phyloP scores from a whole-genome alignment of 1,284 basidiomycete genomes.

The Papiliotrema flavescens region DNA sequence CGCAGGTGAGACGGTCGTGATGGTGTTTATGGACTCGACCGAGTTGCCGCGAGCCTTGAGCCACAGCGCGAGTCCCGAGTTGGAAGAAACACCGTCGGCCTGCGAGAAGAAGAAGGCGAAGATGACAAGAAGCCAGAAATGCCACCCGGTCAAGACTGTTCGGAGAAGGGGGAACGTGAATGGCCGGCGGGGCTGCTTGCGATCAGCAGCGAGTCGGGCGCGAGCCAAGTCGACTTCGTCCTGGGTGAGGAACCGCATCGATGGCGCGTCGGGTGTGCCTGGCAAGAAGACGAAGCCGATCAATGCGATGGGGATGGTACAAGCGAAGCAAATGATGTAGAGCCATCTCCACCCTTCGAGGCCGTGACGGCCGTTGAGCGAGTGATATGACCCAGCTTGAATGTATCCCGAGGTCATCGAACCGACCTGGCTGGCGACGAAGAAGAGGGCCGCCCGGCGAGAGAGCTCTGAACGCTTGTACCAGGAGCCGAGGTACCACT shows the following conservation, averaged over 20 bases:
- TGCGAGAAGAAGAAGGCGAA: background rate
- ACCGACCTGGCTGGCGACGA: too few species aligned
- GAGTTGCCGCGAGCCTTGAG: background rate
- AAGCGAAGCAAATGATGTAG: slow-evolving; percentile 6
- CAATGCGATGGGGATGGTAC: too few species aligned
- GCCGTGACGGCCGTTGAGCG: slow-evolving; percentile 50
- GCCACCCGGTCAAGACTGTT: background rate
- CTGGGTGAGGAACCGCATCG: too few species aligned
- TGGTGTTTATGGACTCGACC: background rate
- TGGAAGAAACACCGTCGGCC: background rate
- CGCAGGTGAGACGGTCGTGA: background rate
- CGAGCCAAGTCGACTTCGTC: too few species aligned
- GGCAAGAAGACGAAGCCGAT: too few species aligned
- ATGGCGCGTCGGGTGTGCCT: too few species aligned
- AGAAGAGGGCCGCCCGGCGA: too few species aligned
- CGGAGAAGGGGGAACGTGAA: background rate
- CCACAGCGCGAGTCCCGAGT: background rate
- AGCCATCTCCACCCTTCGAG: slow-evolving; percentile 54
- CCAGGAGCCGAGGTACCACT: background rate
- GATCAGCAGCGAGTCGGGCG: background rate
- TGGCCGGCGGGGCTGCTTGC: background rate
- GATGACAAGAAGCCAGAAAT: background rate
- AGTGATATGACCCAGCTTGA: slow-evolving; percentile 50
- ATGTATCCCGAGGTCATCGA: too few species aligned
- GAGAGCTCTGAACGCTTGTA: too few species aligned